Evolutionary conservation across 2,329 filamentous ascomycete genomes (phyloP).

Genomic region (Thielaviopsis punctulata): DNA sequence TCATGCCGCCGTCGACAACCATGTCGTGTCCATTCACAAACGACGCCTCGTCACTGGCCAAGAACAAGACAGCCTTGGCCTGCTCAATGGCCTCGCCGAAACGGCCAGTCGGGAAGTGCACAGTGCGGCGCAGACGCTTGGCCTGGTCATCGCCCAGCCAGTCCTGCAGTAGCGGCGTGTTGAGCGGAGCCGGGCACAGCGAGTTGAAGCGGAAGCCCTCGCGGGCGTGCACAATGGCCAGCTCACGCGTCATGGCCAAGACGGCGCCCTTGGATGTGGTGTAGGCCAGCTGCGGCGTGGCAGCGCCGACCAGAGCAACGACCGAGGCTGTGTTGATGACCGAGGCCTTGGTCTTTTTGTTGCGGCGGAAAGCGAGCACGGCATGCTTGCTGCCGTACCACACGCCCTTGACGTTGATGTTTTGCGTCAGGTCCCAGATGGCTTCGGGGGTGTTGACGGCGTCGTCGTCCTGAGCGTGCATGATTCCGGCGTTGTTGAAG

Average conservation of each 20-base stretch:
- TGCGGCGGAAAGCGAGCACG: conserved; percentile 56
- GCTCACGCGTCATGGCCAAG: conserved; percentile 71
- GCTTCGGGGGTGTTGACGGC: conserved; percentile 71
- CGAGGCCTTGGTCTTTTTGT: conserved; percentile 62
- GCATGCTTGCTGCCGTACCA: conserved; percentile 93
- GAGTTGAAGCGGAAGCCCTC: conserved; percentile 83
- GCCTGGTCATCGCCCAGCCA: conserved; percentile 56
- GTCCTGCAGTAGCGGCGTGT: conserved; percentile 66
- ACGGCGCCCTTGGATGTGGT: conserved; percentile 90
- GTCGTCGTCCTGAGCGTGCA: conserved; percentile 70
- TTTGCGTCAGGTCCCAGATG: conserved; percentile 87
- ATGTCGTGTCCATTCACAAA: conserved; percentile 59
- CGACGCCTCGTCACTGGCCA: conserved; percentile 58
- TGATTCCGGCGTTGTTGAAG: conserved; percentile 97
- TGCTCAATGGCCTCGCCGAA: conserved; percentile 68
- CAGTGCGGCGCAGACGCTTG: conserved; percentile 53
- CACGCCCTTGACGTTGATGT: conserved; percentile 96
- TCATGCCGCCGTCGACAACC: conserved; percentile 55
- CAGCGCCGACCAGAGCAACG: conserved; percentile 71
- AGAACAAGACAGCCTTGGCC: conserved; percentile 55
- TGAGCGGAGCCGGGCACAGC: conserved; percentile 77
- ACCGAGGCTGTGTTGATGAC: conserved; percentile 89
- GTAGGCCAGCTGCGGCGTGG: conserved; percentile 80
- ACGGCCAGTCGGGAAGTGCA: conserved; percentile 58
- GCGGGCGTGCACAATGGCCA: conserved; percentile 80